Conservation (phyloP, 768 basidiomycete species). For the Lactarius vividus region DNA sequence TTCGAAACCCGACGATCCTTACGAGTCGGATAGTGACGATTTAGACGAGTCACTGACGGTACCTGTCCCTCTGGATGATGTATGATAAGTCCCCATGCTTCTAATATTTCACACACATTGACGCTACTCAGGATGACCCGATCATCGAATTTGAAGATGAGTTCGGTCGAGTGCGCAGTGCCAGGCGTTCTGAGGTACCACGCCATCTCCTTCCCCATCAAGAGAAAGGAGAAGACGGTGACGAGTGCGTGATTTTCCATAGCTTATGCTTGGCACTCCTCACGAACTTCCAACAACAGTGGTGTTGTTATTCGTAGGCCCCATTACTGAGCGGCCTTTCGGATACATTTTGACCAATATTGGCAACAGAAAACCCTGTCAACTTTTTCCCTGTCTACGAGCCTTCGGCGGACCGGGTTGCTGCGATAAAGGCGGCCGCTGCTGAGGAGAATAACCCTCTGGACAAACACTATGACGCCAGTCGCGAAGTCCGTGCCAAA, state of each 20-base stretch:
- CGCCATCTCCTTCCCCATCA: conserved; percentile 49
- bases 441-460: conserved; percentile 73
- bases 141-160: conserved; percentile 86
- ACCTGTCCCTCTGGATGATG: conserved; percentile 45
- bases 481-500: conserved; percentile 77
- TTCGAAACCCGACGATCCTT: conserved; percentile 49
- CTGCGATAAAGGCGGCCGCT: conserved; percentile 66
- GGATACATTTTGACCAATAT: conserved; percentile 4
- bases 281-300: conserved; percentile 15
- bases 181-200: conserved; percentile 72
- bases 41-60: conserved; percentile 74
- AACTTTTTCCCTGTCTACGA: conserved; percentile 87
- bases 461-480: conserved; percentile 77
- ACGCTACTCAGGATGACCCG: conserved; percentile 57
- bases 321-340: not conserved
- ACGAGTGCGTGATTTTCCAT: conserved; percentile 34
- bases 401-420: conserved; percentile 75
- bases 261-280: not conserved
- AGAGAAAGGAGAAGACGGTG: conserved; percentile 16
- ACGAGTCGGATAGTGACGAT: conserved; percentile 71
- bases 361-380: conserved; percentile 64
- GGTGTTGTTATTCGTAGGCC: conserved; percentile 26
- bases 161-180: conserved; percentile 73
- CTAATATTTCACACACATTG: not conserved
- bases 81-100: conserved; percentile 35